Evolutionary conservation across 2,329 filamentous ascomycete genomes (phyloP), one percentile per base, ranked within the genome.

Genomic region (Penicillium sp.): DNA sequence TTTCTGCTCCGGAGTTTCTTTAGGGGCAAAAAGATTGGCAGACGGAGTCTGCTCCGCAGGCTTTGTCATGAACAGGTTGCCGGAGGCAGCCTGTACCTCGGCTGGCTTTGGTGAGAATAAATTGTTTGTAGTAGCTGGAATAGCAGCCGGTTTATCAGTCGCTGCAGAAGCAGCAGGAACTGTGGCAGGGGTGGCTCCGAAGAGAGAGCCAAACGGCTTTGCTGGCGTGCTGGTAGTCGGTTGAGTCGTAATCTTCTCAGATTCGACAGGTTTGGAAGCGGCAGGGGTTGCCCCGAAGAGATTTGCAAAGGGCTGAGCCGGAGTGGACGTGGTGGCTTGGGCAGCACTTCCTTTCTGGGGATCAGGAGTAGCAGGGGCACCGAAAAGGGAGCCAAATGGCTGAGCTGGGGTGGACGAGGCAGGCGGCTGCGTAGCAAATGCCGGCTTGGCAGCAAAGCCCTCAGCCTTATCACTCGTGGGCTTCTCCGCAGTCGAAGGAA

Each of bases 131-230:
- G 32, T 10, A 7, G 16, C 30, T n/a, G 45, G 41, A 26, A 33
- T 32, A 7, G 45, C 23, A n/a, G 41, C 18, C n/a, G 53, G 40
- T n/a, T n/a, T n/a, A n/a, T n/a, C n/a, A 4, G 45, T 38, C n/a
- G 56, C n/a, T 5, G 16, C 30, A 20, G 20, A 33, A 19, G 15
- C 16, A 18, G 8, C 14, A 29, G 27, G 27, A 4, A 17, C 5
- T 21, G 36, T 44, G n/a, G 50, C 36, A 5, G 51, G 27, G 32
- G 51, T 54, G 4, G 45, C 36, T 11, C 51, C 54, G 39, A 62
- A 60, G 13, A 57, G 40, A 7, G 48, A 45, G 16, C 53, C 50
- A 5, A 51, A 50, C 8, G 56, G 46, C 10, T 33, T 11, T 15
- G 29, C 29, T 13, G 17, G 5, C 13, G 8, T 33, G 17, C 19